Conservation (phyloP, 495 filamentous ascomycete species). For the Talaromyces proteolyticus region DNA sequence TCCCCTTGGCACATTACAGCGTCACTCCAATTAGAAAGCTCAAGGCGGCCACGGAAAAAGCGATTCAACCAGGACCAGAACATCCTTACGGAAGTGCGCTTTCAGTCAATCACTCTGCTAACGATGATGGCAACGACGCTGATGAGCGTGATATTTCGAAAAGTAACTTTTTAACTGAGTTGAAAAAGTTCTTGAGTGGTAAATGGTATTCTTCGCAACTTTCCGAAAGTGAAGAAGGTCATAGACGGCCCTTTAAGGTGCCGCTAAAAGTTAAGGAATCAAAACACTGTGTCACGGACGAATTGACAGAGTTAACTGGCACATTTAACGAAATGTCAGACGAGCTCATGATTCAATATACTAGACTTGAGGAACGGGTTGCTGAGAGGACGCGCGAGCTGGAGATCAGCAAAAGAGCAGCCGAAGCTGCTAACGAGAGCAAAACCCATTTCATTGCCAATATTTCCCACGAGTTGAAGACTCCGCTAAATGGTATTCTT, state of each 20-base stretch:
- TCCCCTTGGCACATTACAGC: constrained; percentile 72
- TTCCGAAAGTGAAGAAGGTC: constrained; percentile 16
- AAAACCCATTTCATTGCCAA: constrained; percentile 96
- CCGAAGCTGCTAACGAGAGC: constrained; percentile 88
- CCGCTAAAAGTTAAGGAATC: constrained; percentile 72
- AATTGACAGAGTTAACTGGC: constrained; percentile 76
- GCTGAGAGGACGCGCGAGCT: constrained; percentile 75
- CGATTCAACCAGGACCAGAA: constrained; percentile 49
- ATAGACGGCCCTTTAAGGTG: constrained; percentile 61
- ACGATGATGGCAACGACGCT: background rate
- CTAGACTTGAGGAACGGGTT: constrained; percentile 76
- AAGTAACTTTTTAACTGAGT: constrained; percentile 24
- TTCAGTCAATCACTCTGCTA: background rate
- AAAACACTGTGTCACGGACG: constrained; percentile 73
- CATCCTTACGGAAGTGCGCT: background rate
- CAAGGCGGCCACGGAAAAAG: constrained; percentile 71
- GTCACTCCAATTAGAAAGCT: constrained; percentile 75
- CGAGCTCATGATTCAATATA: constrained; percentile 81
- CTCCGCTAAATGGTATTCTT: constrained; percentile 86
- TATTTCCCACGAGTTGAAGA: constrained; percentile 91
- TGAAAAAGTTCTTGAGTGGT: constrained; percentile 5
- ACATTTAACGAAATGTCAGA: constrained; percentile 96
- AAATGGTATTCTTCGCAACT: constrained; percentile 19
- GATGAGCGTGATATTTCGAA: background rate
- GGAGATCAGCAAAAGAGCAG: constrained; percentile 83